Base-by-base conservation (phyloP, 768 basidiomycete genomes). In the Hygrocybe coccinea region DNA sequence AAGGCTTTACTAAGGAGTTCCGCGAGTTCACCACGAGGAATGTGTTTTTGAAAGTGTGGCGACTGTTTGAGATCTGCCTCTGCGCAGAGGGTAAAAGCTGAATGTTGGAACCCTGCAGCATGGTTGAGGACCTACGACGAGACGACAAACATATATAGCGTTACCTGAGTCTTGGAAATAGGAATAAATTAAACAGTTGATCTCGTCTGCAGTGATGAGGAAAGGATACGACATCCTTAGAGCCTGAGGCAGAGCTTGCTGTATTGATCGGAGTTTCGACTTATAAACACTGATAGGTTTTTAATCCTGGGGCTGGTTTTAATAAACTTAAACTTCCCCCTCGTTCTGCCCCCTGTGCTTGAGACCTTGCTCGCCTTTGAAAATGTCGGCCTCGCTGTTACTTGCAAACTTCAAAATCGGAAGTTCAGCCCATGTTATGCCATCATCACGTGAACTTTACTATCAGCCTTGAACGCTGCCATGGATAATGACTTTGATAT, bases 171-270 rank as follows among this genome's bases (percentile, higher is more conserved):
- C 91, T 60, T 85, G 76, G 60, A 93, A 82, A 65, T 91, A 93
- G 1, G 91, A 79, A 68, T 92, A 84, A 46, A 93, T 85, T 59
- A 92, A 81, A 63, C 86, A 89, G 67, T 93, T 93, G 57, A 93
- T 77, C 66, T 92, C 88, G 60, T 91, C 89, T 36, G 89, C 86
- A 38, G 84, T 82, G 59, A 91, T 86, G 33, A 78, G 77, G 47
- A 87, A 78, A 49, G 79, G 29, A 29, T 29, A 29, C 29, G 29
- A 29, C 29, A 29, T 29, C 8, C 29, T 4, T 29, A 3, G 29
- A 29, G 29, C 17, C 29, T 21, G 19, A 52, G 39, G 7, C 19
- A 49, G 10, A 25, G n/a, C n/a, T n/a, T n/a, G n/a, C n/a, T n/a
- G n/a, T n/a, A n/a, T n/a, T n/a, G n/a, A n/a, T 52, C 36, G 37